These are phyloP conservation scores for Cryptococcus sp. DNA, from an alignment of 1,284 basidiomycete genomes.

Conservation along the genomic window DNA sequence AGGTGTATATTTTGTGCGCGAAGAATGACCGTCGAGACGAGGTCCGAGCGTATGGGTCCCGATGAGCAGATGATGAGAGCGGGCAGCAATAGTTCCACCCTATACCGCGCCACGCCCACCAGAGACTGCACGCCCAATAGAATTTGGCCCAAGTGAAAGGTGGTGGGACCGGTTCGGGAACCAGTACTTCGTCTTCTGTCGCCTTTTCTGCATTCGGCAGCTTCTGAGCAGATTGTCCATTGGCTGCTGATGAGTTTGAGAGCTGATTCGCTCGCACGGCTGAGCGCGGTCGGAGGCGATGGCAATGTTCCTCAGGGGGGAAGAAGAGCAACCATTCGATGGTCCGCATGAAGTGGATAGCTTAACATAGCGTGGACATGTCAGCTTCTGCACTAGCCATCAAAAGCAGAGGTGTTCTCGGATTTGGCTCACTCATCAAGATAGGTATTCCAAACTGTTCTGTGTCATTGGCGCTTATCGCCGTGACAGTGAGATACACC, in stretches of 20 bases:
- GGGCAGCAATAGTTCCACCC: conserved; percentile 44
- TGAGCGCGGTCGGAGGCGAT: conserved; percentile 21
- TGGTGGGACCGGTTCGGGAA: conserved; percentile 37
- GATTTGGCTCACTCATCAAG: conserved; percentile 23
- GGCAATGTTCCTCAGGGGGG: conserved; percentile 38
- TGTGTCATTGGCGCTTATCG: conserved; percentile 16
- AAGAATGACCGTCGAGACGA: conserved; percentile 27
- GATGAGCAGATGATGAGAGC: conserved; percentile 24
- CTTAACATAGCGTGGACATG: not conserved
- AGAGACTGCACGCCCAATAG: conserved; percentile 37
- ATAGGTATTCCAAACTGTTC: conserved; percentile 35
- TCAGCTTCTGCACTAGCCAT: not conserved
- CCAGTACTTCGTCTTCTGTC: conserved; percentile 2
- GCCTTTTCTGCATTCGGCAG: not conserved
- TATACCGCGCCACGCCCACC: conserved; percentile 41
- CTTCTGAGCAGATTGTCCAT: not conserved
- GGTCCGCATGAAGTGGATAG: conserved; percentile 8
- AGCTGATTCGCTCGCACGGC: not conserved
- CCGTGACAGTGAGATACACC: conserved; percentile 19
- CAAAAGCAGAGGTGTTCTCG: too few relatives aligned
- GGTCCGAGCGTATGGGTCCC: conserved; percentile 29
- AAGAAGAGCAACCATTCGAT: conserved; percentile 38
- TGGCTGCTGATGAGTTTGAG: not conserved
- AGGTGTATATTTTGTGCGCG: conserved; percentile 13
- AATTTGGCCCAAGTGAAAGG: conserved; percentile 42